Percentiles rank a stretch among this genome's conserved stretches.
Conservation (phyloP, 1,284 basidiomycete species). For the Microbotryum scabiosae region DNA sequence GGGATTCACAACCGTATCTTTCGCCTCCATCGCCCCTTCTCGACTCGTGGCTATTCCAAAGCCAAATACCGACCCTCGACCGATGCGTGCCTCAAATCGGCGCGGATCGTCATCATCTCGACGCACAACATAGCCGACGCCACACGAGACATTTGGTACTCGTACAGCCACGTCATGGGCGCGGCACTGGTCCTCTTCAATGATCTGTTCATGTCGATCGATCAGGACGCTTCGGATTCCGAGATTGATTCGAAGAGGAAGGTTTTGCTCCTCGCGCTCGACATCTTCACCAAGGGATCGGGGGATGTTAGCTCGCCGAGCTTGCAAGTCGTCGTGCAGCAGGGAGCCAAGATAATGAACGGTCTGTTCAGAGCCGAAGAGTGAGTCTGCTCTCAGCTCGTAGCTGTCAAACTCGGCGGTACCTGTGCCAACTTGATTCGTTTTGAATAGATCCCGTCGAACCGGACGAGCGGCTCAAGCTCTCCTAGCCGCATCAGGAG, state of each 20-base stretch:
- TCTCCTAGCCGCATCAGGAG: conserved; percentile 17
- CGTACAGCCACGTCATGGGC: conserved; percentile 27
- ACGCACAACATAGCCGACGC: conserved; percentile 29
- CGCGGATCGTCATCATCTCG: conserved; percentile 25
- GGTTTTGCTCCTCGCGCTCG: conserved; percentile 25
- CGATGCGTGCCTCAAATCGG: conserved; percentile 29
- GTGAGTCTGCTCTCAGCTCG: not conserved
- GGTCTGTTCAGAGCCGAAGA: conserved; percentile 30
- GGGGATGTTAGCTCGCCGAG: conserved; percentile 10
- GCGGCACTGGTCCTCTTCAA: conserved; percentile 29
- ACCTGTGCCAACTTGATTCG: too few relatives aligned
- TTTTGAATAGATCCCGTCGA: conserved; percentile 1
- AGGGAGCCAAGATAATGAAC: conserved; percentile 20
- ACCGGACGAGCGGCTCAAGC: conserved; percentile 14
- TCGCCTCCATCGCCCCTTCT: conserved; percentile 26
- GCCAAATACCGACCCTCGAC: conserved; percentile 26
- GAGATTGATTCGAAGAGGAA: conserved; percentile 26
- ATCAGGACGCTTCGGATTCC: conserved; percentile 23
- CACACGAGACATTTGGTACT: conserved; percentile 25
- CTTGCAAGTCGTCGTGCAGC: conserved; percentile 18
- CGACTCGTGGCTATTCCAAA: conserved; percentile 15
- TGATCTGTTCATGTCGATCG: conserved; percentile 31
- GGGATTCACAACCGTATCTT: conserved; percentile 31
- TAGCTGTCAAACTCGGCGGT: too few relatives aligned
- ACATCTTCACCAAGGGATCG: conserved; percentile 23